These are phyloP conservation scores for Rhododendron vialii DNA, from an alignment of 148 eudicot species.

Conservation along the genomic window DNA sequence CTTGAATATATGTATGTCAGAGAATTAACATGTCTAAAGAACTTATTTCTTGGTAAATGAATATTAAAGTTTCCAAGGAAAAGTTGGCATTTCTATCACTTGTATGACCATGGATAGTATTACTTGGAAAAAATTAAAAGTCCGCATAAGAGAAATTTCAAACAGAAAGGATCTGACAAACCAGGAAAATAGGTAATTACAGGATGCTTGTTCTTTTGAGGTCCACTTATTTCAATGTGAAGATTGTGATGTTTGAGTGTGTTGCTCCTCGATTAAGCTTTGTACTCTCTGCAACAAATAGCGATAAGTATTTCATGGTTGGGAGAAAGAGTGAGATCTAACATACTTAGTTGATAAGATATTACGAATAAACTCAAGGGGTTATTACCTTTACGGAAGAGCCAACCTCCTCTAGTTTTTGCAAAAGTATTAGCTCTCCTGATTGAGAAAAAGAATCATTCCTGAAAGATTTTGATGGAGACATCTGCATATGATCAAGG, in stretches of 20 bases:
- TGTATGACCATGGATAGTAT: not conserved
- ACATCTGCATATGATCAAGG: conserved; percentile 42
- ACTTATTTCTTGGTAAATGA: not conserved
- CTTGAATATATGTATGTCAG: not conserved
- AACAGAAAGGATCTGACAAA: not conserved
- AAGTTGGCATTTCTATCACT: not conserved
- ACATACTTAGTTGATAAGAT: not conserved
- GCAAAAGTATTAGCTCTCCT: conserved; percentile 50
- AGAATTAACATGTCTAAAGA: not conserved
- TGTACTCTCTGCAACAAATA: conserved; percentile 55
- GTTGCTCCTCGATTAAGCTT: conserved; percentile 48
- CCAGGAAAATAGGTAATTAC: not conserved
- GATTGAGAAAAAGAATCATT: conserved; percentile 38
- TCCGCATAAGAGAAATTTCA: not conserved
- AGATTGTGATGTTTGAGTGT: conserved; percentile 26
- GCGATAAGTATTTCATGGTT: not conserved
- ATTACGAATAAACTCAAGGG: not conserved
- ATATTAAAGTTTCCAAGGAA: not conserved
- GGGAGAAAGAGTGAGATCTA: not conserved
- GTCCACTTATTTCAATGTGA: conserved; percentile 30
- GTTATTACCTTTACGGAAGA: conserved; percentile 66
- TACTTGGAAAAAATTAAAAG: not conserved
- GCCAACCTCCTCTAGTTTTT: conserved; percentile 77
- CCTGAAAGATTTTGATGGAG: conserved; percentile 44
- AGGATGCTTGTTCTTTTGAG: not conserved